Evolutionary conservation across 148 eudicot genomes (phyloP).

Genomic region (Rhododendron vialii): DNA sequence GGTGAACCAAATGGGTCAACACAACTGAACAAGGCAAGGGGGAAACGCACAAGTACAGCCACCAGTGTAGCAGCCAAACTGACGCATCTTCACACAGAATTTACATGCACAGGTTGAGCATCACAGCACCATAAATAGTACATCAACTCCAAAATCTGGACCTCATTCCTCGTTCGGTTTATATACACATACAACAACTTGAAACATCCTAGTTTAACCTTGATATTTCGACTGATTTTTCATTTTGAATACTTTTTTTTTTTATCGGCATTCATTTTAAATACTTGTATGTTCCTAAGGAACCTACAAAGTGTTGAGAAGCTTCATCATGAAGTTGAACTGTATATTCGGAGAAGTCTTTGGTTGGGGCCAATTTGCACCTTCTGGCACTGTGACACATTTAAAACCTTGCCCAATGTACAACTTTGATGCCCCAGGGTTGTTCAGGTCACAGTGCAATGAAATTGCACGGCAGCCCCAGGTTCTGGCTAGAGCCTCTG

Average conservation of each 20-base stretch:
- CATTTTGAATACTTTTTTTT: background rate
- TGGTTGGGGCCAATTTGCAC: conserved; percentile 92
- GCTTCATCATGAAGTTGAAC: conserved; percentile 90
- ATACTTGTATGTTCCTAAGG: background rate
- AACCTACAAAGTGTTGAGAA: conserved; percentile 28
- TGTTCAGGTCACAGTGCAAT: conserved; percentile 74
- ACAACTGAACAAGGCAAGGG: background rate
- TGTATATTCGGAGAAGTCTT: conserved; percentile 65
- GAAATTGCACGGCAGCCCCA: conserved; percentile 92
- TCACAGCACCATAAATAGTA: background rate
- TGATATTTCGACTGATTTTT: background rate
- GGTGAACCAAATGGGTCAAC: background rate
- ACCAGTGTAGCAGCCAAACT: background rate
- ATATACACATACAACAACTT: background rate
- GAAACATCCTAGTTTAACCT: background rate
- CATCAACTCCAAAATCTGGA: background rate
- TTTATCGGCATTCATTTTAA: background rate
- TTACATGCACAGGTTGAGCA: background rate
- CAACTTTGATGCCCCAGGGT: conserved; percentile 64
- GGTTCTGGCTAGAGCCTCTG: conserved; percentile 73
- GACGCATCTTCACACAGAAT: background rate
- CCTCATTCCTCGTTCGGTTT: background rate
- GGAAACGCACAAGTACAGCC: background rate
- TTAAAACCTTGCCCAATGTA: conserved; percentile 65
- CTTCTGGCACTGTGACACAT: conserved; percentile 65